These are phyloP conservation scores for Talaromyces sp. DNA, from an alignment of 2,329 filamentous ascomycete species.

Conservation along the genomic window DNA sequence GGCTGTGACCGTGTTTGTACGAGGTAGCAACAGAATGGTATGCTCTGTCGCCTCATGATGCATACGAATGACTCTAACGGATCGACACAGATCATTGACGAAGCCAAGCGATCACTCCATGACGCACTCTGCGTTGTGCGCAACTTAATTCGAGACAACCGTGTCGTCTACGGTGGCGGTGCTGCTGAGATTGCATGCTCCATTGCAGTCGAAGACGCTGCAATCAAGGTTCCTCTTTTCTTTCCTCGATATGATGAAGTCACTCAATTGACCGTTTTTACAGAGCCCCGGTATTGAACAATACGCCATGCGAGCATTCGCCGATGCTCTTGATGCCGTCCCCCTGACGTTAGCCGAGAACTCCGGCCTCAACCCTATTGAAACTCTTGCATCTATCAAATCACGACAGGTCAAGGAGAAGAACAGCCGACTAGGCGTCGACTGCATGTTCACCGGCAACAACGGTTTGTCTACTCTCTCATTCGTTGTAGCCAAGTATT, in stretches of 20 bases:
- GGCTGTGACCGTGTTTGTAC: conserved; percentile 92
- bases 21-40: conserved; percentile 99
- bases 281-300: conserved; percentile 93
- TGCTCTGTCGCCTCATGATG: conserved; percentile 10
- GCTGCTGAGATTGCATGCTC: conserved; percentile 97
- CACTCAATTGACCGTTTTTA: conserved; percentile 1
- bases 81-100: conserved; percentile 78
- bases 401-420: conserved; percentile 90
- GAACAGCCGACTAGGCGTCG: conserved; percentile 77
- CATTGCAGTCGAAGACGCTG: conserved; percentile 89
- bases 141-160: conserved; percentile 92
- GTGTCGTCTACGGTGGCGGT: conserved; percentile 95
- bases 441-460: conserved; percentile 93
- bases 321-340: conserved; percentile 87
- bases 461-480: conserved; percentile 57
- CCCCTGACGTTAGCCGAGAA: conserved; percentile 98
- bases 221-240: conserved; percentile 62
- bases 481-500: background rate
- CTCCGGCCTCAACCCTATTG: conserved; percentile 91
- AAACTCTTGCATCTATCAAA: conserved; percentile 92
- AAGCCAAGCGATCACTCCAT: conserved; percentile 77
- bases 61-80: too few relatives aligned
- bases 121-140: conserved; percentile 83
- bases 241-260: background rate
- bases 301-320: conserved; percentile 97